Percentiles rank a stretch among this genome's conserved stretches.
Evolutionary conservation across 352 stramenopile species (phyloP).

Genomic region (Ophiocytium majus): DNA sequence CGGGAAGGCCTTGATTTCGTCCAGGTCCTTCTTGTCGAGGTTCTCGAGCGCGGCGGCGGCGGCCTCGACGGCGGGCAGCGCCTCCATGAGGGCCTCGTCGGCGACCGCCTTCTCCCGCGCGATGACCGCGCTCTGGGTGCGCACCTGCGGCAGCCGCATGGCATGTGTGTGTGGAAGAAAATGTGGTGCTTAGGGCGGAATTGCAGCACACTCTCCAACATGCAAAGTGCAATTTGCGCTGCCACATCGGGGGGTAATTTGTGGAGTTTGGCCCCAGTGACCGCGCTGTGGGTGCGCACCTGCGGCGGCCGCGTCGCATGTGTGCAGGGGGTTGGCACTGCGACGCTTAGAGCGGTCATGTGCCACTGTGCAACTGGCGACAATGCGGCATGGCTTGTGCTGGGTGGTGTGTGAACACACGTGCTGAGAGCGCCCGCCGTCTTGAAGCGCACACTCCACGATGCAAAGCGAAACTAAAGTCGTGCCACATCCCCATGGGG

Average conservation of each 20-base stretch:
- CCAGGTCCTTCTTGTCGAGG: conserved; percentile 88
- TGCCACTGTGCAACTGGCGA: too few species aligned
- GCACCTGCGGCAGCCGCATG: conserved; percentile 54
- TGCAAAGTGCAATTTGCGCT: too few species aligned
- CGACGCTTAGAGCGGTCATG: too few species aligned
- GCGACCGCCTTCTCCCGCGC: conserved; percentile 84
- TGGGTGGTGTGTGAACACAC: too few species aligned
- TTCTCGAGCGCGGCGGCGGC: conserved; percentile 85
- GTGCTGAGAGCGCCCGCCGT: too few species aligned
- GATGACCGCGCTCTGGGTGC: conserved; percentile 82
- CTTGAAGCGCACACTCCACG: too few species aligned
- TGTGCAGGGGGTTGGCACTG: background rate
- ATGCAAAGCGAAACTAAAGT: too few species aligned
- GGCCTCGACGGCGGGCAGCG: conserved; percentile 84
- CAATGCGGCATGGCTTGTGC: too few species aligned
- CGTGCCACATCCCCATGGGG: conserved; percentile 43
- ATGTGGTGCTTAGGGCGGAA: too few species aligned
- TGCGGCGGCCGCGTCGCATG: conserved; percentile 47
- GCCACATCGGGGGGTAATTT: too few species aligned
- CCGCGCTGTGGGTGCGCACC: conserved; percentile 71
- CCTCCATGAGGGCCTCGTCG: conserved; percentile 83
- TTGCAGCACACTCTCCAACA: too few species aligned
- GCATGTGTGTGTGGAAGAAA: background rate
- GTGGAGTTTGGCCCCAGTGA: too few species aligned
- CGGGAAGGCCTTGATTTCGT: conserved; percentile 90